Evolutionary conservation across 352 stramenopile genomes (phyloP), one percentile per base, ranked within the genome.

Genomic region (Lagenidium sp.): DNA sequence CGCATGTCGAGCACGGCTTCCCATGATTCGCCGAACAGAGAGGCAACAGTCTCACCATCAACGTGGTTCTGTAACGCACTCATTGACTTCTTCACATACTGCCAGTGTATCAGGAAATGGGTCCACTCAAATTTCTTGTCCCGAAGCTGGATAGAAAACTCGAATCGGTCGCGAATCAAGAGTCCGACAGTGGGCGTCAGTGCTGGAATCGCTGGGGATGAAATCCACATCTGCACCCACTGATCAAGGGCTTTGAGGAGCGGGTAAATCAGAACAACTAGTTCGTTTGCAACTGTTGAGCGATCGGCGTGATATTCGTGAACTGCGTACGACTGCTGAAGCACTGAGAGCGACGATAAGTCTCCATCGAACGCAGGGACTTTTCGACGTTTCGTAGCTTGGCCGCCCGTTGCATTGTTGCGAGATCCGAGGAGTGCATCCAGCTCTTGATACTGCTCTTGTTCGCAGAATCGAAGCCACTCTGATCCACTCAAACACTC

Each of bases 251-350:
- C 47, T 37, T 71, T 59, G 12, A 94, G 51, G 34, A 91, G 68
- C 16, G 81, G 81, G 25, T 75, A 65, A 34, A 94, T 41, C 22
- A 91, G 57, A 39, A 90, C 82, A 6, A 77, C 70, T 10, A 91
- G 41, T 6, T 88, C 74, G 37, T 86, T 88, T 16, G 82, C 69
- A 23, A 86, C 68, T 11, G 66, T 72, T 15, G 74, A 79, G 13
- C 76, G 64, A 28, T 94, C 81, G 2, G 68, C 62, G 36, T 87
- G 74, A 53, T 88, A 75, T 44, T 69, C 56, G 46, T 89, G 76
- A 22, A 90, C 71, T 7, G 78, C 76, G 46, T 91, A 94, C 32
- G 81, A 94, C 44, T 90, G 78, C 41, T 94, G 77, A 20, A 94
- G 56, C 6, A 91, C 57, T 16, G 76, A 90, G 12, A 81, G 61